A percentile compares a stretch with the other conserved stretches of the same genome.
Evolutionary conservation across 768 basidiomycete species (phyloP).

Genomic region (Leccinum ochraceum): DNA sequence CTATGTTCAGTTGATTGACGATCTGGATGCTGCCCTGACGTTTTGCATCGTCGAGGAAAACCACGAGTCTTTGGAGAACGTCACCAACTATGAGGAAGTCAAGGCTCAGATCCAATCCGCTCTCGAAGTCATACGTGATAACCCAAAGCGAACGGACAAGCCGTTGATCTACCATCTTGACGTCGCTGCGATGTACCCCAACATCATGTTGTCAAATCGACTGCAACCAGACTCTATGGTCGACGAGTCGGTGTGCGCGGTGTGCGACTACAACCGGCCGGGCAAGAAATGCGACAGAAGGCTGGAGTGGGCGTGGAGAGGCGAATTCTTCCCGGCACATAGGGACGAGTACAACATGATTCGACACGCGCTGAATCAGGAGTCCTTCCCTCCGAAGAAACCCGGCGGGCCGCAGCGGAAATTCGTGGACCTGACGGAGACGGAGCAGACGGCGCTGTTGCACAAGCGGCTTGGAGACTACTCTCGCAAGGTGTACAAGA

Average conservation of each 20-base stretch:
- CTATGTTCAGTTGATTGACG: slow-evolving; percentile 76
- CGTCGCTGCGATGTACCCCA: slow-evolving; percentile 99
- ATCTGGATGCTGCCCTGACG: slow-evolving; percentile 87
- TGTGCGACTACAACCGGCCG: slow-evolving; percentile 97
- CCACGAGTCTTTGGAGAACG: slow-evolving; percentile 70
- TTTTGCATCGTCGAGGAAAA: slow-evolving; percentile 91
- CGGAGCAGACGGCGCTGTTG: slow-evolving; percentile 88
- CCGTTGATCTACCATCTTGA: slow-evolving; percentile 98
- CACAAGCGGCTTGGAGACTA: slow-evolving; percentile 99
- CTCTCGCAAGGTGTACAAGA: slow-evolving; percentile 97
- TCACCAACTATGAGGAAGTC: slow-evolving; percentile 96
- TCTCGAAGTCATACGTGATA: slow-evolving; percentile 89
- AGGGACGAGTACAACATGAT: slow-evolving; percentile 99
- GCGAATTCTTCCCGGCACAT: slow-evolving; percentile 97
- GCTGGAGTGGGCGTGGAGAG: slow-evolving; percentile 98
- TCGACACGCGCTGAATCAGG: slow-evolving; percentile 93
- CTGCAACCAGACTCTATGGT: slow-evolving; percentile 98
- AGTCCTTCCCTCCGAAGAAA: slow-evolving; percentile 81
- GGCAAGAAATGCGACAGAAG: slow-evolving; percentile 93
- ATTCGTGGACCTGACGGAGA: slow-evolving; percentile 77
- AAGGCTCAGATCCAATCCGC: slow-evolving; percentile 73
- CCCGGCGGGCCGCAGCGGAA: slow-evolving; percentile 73
- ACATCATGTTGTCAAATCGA: slow-evolving; percentile 99
- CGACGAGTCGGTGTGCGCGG: slow-evolving; percentile 94
- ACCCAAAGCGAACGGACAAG: slow-evolving; percentile 83